These are phyloP conservation scores for Amylocystis lapponica DNA, from an alignment of 768 basidiomycete species.

Conservation along the genomic window DNA sequence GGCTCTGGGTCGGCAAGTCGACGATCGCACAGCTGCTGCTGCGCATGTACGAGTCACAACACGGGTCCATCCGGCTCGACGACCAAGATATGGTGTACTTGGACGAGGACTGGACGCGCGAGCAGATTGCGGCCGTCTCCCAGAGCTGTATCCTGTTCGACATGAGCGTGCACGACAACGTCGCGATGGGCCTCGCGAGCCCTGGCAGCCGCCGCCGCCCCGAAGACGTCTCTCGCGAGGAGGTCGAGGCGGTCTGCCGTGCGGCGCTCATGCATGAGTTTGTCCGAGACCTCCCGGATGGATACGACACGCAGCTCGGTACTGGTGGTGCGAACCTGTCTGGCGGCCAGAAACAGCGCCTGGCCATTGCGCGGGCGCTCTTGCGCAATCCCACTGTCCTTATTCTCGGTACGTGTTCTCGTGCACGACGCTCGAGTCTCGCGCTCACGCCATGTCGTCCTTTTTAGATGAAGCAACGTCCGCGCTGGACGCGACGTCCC, in stretches of 20 bases:
- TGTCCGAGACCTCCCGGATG: constrained; percentile 73
- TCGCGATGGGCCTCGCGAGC: constrained; percentile 69
- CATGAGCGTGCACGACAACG: constrained; percentile 77
- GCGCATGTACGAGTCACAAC: constrained; percentile 62
- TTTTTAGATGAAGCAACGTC: constrained; percentile 83
- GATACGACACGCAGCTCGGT: constrained; percentile 82
- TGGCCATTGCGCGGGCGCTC: constrained; percentile 84
- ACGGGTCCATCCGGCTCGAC: constrained; percentile 73
- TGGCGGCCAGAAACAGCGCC: constrained; percentile 88
- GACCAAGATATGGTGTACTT: constrained; percentile 75
- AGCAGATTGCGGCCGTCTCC: constrained; percentile 68
- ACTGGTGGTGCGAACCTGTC: constrained; percentile 72
- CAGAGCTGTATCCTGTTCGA: constrained; percentile 82
- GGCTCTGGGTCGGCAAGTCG: constrained; percentile 72
- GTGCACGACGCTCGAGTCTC: too few species aligned
- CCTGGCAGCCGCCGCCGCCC: constrained; percentile 31
- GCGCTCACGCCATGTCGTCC: too few species aligned
- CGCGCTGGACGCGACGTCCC: constrained; percentile 81
- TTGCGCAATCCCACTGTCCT: constrained; percentile 83
- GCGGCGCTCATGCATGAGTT: constrained; percentile 87
- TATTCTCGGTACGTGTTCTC: constrained; percentile 74
- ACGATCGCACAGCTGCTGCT: constrained; percentile 62
- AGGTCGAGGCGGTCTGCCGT: constrained; percentile 80
- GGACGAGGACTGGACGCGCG: constrained; percentile 62
- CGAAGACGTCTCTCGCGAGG: constrained; percentile 50